Conservation (phyloP, 768 basidiomycete species). For the Serendipita sp. region DNA sequence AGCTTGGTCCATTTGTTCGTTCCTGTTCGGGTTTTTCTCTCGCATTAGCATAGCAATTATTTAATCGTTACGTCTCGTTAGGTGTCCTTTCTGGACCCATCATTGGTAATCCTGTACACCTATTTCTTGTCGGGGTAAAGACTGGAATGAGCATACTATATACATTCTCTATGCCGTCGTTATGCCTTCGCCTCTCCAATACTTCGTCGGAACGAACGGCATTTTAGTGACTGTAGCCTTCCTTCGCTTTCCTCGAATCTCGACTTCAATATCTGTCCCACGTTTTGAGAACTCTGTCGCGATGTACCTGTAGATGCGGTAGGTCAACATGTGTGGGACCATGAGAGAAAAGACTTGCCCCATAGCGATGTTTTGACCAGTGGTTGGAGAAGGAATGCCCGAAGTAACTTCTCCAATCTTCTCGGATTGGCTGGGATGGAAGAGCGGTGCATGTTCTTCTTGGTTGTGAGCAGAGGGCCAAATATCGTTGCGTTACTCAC, state of each 20-base stretch:
- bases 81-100: too few species aligned
- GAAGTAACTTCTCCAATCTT: conserved; percentile 72
- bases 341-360: conserved; percentile 21
- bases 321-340: background rate
- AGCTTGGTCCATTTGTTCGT: background rate
- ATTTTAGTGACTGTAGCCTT: conserved; percentile 61
- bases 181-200: conserved; percentile 44
- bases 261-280: conserved; percentile 68
- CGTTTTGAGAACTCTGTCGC: conserved; percentile 73
- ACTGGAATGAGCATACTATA: background rate
- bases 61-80: background rate
- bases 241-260: conserved; percentile 67
- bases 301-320: conserved; percentile 33
- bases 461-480: background rate
- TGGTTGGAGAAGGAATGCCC: conserved; percentile 86
- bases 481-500: conserved; percentile 28
- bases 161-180: background rate
- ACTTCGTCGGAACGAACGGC: conserved; percentile 77
- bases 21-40: background rate
- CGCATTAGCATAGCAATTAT: background rate
- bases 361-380: conserved; percentile 91
- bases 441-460: conserved; percentile 65
- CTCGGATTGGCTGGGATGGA: conserved; percentile 36
- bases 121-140: background rate
- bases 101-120: too few species aligned